Evolutionary conservation across 139 green algal genomes (phyloP).

Genomic region (Tetraselmis chui): DNA sequence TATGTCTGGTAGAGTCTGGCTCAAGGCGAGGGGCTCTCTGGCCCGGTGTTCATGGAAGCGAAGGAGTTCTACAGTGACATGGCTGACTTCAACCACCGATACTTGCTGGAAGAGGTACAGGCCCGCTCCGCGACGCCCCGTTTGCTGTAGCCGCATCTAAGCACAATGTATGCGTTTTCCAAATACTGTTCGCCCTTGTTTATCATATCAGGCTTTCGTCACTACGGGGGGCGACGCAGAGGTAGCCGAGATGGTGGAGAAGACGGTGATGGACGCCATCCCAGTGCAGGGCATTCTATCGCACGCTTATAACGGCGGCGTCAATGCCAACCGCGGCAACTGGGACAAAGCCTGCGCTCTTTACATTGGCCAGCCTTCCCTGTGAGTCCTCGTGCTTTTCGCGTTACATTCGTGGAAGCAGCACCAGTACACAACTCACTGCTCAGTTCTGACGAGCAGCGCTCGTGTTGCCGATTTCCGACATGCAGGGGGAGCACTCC

Average conservation of each 20-base stretch:
- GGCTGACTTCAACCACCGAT: not conserved
- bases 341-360: not conserved
- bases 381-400: not conserved
- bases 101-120: not conserved
- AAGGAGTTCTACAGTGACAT: not conserved
- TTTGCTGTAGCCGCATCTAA: too few species aligned
- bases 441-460: too few species aligned
- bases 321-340: not conserved
- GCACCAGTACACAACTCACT: too few species aligned
- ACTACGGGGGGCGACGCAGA: not conserved
- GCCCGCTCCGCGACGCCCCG: too few species aligned
- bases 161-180: too few species aligned
- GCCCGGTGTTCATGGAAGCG: not conserved
- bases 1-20: too few species aligned
- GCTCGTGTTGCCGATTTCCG: too few species aligned
- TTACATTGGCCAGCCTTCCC: not conserved
- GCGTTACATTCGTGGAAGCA: too few species aligned
- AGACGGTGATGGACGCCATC: not conserved
- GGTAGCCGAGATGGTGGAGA: not conserved
- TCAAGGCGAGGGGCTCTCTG: not conserved
- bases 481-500: not conserved
- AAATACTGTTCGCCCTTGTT: too few species aligned
- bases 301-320: not conserved
- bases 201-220: not conserved
- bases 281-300: not conserved